Percentiles rank a stretch among this genome's conserved stretches.
Conservation (phyloP, 169 alveolate genomes). For the Cryptosporidium andersoni region DNA sequence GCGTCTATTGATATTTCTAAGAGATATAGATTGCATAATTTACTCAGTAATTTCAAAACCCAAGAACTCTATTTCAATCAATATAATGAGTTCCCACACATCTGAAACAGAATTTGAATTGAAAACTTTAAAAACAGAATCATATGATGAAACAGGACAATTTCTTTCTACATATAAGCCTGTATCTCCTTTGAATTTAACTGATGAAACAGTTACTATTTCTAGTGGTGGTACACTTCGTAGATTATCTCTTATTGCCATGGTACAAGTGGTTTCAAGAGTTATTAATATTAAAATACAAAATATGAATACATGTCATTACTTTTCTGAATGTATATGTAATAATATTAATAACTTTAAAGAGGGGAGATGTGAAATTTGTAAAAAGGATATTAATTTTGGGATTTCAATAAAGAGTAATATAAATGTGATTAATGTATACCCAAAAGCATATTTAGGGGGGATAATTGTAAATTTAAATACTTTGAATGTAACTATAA, state of each 20-base stretch:
- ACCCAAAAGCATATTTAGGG: slow-evolving; percentile 47
- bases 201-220: not conserved
- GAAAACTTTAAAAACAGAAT: too few relatives aligned
- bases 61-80: not conserved
- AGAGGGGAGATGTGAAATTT: slow-evolving; percentile 28
- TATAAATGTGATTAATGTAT: not conserved
- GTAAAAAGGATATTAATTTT: slow-evolving; percentile 11
- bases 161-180: too few relatives aligned
- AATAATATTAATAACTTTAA: not conserved
- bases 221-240: slow-evolving; percentile 36
- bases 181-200: too few relatives aligned
- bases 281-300: slow-evolving; percentile 14
- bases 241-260: slow-evolving; percentile 25
- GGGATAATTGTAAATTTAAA: slow-evolving; percentile 29
- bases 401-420: slow-evolving; percentile 2
- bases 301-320: not conserved
- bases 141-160: too few relatives aligned
- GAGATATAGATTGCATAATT: too few relatives aligned
- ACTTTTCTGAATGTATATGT: slow-evolving; percentile 28
- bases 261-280: slow-evolving; percentile 42
- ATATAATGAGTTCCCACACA: too few relatives aligned
- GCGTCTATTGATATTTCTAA: too few relatives aligned
- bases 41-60: not conserved
- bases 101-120: too few relatives aligned
- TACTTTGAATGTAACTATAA: not conserved